Evolutionary conservation across 768 basidiomycete species (phyloP), one percentile per base, ranked within the genome.

Genomic region (Ramaria rubella): DNA sequence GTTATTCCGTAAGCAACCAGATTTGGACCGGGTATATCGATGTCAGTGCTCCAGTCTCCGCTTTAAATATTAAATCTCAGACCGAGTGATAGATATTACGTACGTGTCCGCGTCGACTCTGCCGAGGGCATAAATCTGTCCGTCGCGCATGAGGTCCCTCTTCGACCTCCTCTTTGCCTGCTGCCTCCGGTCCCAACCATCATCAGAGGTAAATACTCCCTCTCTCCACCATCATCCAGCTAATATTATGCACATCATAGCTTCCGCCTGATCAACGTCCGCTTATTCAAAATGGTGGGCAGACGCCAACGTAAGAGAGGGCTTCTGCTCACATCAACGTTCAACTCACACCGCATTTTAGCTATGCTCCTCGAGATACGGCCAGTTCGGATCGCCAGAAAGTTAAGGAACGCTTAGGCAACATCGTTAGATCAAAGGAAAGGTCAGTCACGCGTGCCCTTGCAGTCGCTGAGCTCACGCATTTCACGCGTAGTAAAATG

Each of bases 341-440:
- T n/a, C 19, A 51, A 23, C 49, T 34, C 14, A 56, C 31, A 38
- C 42, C 30, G 53, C 27, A 23, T 33, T n/a, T 7, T 21, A 56
- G 55, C 24, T 46, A 56, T 56, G 44, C 26, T 21, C 44, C 55
- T 24, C 44, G 55, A 31, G 52, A 54, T 30, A 33, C 43, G 14
- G 23, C 36, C 15, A 34, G 8, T 17, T 36, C 43, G 31, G 45
- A 46, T 34, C 55, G 55, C 33, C 55, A 56, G 21, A 56, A 21
- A 23, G 7, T 56, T 11, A 56, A 56, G 45, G 55, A 56, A 15
- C 40, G 46, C 33, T 29, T 56, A 48, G 40, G 55, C 31, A 48
- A 48, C 44, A 56, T 56, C 33, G 55, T 56, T 19, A 43, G 43
- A 17, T 33, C 43, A 23, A 56, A 56, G 29, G 44, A 56, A 30